Evolutionary conservation across 495 filamentous ascomycete species (phyloP).

Genomic region (Evansstolkia leycettana): DNA sequence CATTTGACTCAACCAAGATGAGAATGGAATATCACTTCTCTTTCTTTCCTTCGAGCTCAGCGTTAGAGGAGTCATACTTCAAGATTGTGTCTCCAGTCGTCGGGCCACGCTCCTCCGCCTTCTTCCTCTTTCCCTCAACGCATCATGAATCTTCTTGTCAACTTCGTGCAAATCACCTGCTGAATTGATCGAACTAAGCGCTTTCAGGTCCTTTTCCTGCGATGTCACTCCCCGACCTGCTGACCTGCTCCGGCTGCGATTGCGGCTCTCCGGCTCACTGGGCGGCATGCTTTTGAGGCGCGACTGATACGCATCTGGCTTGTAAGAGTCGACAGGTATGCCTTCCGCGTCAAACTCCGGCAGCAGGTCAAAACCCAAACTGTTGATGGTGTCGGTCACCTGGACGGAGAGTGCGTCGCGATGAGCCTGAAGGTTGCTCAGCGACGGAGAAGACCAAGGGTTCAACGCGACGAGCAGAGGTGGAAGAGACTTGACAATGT

Average conservation of each 20-base stretch:
- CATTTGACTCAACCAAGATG: too few relatives aligned
- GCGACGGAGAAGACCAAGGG: slow-evolving; percentile 61
- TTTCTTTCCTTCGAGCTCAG: slow-evolving; percentile 9
- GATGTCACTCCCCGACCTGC: neutral
- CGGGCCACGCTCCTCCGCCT: slow-evolving; percentile 6
- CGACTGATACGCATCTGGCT: slow-evolving; percentile 22
- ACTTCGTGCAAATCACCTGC: slow-evolving; percentile 65
- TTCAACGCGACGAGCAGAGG: slow-evolving; percentile 69
- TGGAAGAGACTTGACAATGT: slow-evolving; percentile 79
- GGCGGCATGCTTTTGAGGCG: slow-evolving; percentile 16
- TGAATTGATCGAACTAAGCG: slow-evolving; percentile 52
- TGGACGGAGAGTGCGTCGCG: slow-evolving; percentile 58
- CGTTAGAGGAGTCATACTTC: slow-evolving; percentile 5
- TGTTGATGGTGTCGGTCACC: slow-evolving; percentile 77
- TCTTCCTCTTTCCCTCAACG: slow-evolving; percentile 46
- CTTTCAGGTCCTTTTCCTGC: slow-evolving; percentile 41
- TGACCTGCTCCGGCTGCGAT: slow-evolving; percentile 40
- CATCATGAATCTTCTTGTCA: slow-evolving; percentile 60
- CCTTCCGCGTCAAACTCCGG: slow-evolving; percentile 73
- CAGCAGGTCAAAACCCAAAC: slow-evolving; percentile 79
- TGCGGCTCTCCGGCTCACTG: slow-evolving; percentile 38
- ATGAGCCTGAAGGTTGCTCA: slow-evolving; percentile 56
- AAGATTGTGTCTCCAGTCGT: slow-evolving; percentile 16
- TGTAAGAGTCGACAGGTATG: slow-evolving; percentile 47
- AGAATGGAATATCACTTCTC: slow-evolving; percentile 5